phyloP scores from a whole-genome alignment of 257 asterid species.

The Anisodus tanguticus region DNA sequence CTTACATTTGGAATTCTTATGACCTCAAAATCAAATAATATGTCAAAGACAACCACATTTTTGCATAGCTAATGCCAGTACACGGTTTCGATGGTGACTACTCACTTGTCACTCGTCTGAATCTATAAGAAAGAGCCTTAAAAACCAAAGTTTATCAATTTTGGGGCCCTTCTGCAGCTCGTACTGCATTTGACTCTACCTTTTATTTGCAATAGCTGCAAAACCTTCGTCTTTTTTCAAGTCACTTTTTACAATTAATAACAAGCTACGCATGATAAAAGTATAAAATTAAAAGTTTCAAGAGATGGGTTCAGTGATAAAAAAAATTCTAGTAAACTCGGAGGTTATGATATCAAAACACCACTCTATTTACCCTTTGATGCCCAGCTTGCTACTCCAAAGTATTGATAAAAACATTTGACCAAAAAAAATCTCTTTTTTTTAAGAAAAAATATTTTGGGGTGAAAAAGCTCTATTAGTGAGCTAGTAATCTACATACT shows the following conservation, averaged over 20 bases:
- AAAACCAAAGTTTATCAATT: neutral
- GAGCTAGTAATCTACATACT: neutral
- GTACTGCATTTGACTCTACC: neutral
- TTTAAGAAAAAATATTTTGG: too few species aligned
- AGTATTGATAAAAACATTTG: neutral
- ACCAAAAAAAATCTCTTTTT: too few species aligned
- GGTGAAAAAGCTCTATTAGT: too few species aligned
- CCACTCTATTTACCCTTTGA: neutral
- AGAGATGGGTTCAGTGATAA: neutral
- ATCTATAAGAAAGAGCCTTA: neutral
- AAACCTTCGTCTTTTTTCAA: neutral
- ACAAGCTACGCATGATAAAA: neutral
- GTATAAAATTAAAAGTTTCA: neutral
- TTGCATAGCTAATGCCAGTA: constrained; percentile 2
- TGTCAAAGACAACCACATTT: neutral
- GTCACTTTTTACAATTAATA: neutral
- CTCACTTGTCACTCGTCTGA: neutral
- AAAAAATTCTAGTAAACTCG: neutral
- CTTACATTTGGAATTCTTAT: neutral
- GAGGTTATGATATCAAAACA: neutral
- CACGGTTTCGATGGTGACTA: constrained; percentile 17
- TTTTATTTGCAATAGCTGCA: neutral
- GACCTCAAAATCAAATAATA: constrained; percentile 12
- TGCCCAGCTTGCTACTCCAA: neutral
- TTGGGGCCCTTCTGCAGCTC: neutral